These are phyloP conservation scores for Triglochin maritima DNA, from an alignment of 106 monocot species.

Conservation along the genomic window DNA sequence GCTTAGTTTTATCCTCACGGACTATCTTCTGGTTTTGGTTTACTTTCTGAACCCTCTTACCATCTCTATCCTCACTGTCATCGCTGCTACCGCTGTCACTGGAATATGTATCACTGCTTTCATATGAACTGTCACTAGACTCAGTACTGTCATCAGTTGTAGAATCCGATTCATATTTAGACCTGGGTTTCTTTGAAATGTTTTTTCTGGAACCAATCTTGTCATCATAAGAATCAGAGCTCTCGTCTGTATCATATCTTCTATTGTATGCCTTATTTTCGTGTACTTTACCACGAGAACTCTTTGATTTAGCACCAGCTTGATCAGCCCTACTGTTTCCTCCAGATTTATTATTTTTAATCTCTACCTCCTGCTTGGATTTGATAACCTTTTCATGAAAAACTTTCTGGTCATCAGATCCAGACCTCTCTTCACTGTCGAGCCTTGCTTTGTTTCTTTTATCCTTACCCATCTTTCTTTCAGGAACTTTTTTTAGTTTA, in stretches of 20 bases:
- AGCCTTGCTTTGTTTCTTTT: constrained; percentile 9
- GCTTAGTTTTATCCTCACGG: not conserved
- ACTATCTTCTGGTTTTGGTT: constrained; percentile 4
- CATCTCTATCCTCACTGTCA: constrained; percentile 2
- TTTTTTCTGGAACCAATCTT: not conserved
- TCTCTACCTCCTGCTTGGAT: too few species aligned
- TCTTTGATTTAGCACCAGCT: not conserved
- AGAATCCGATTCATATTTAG: not conserved
- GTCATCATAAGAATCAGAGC: not conserved
- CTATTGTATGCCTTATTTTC: not conserved
- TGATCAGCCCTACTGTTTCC: too few species aligned
- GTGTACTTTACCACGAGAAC: not conserved
- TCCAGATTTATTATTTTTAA: too few species aligned
- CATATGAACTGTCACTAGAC: constrained; percentile 9
- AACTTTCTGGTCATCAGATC: too few species aligned
- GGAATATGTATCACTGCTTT: constrained; percentile 14
- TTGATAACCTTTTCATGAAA: too few species aligned
- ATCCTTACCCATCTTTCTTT: constrained; percentile 4
- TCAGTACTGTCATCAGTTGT: constrained; percentile 9
- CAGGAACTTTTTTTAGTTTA: constrained; percentile 1
- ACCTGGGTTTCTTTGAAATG: not conserved
- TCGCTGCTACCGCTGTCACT: constrained; percentile 4
- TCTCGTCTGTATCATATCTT: constrained; percentile 10
- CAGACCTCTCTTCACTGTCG: not conserved
- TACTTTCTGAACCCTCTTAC: constrained; percentile 3